phyloP scores from a whole-genome alignment of 2,329 filamentous ascomycete genomes.

The Stagonosporopsis tanaceti region DNA sequence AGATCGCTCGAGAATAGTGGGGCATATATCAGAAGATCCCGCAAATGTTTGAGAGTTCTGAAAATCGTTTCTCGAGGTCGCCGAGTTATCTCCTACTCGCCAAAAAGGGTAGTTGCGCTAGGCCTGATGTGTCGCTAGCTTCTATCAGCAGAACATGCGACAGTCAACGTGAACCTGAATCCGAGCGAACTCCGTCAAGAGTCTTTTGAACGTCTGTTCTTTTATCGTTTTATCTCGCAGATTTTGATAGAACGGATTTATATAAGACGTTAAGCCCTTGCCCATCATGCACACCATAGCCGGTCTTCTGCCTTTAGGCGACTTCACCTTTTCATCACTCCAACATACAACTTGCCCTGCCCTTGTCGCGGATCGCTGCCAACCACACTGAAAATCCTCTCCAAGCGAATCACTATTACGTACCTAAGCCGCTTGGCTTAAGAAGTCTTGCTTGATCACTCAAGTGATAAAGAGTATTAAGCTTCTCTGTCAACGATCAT shows the following conservation, averaged over 20 bases:
- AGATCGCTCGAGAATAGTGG: slow-evolving; percentile 15
- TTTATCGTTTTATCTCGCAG: slow-evolving; percentile 11
- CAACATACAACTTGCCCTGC: background rate
- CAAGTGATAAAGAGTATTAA: background rate
- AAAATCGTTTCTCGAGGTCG: slow-evolving; percentile 7
- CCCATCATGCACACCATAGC: slow-evolving; percentile 10
- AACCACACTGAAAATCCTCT: background rate
- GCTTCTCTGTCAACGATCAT: background rate
- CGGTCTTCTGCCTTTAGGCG: slow-evolving; percentile 3
- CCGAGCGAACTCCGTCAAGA: slow-evolving; percentile 25
- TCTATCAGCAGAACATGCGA: slow-evolving; percentile 9
- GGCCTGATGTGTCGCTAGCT: background rate
- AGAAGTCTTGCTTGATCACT: background rate
- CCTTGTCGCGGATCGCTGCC: slow-evolving; percentile 2
- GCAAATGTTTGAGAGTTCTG: slow-evolving; percentile 8
- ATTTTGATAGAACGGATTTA: slow-evolving; percentile 8
- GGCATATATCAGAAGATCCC: slow-evolving; percentile 11
- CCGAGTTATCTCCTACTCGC: slow-evolving; percentile 16
- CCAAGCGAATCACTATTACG: background rate
- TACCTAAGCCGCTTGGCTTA: background rate
- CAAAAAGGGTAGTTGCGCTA: background rate
- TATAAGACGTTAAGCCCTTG: slow-evolving; percentile 14
- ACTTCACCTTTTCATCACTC: slow-evolving; percentile 8
- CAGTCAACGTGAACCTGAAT: slow-evolving; percentile 11
- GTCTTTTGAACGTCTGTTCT: background rate